Conservation (phyloP, 1,284 basidiomycete species). For the Boletus sp. region DNA sequence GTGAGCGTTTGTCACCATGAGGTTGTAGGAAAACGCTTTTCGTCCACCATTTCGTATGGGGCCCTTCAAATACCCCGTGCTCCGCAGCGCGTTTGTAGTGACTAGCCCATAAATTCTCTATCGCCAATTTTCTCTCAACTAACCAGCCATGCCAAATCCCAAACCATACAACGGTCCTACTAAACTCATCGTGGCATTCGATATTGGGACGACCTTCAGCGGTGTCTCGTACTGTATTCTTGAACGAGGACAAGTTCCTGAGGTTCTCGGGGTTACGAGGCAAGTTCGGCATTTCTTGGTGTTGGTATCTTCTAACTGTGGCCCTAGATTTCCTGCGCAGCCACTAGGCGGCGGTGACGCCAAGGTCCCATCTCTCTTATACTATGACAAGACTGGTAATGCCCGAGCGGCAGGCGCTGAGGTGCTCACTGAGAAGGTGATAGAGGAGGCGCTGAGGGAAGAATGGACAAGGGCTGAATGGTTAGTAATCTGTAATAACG, state of each 20-base stretch:
- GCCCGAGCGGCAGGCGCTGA: not conserved
- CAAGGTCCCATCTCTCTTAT: not conserved
- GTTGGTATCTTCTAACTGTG: not conserved
- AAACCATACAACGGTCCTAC: not conserved
- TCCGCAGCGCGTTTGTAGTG: too few species aligned
- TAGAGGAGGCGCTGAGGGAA: not conserved
- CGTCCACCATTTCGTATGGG: too few species aligned
- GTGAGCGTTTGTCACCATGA: too few species aligned
- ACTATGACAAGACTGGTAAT: not conserved
- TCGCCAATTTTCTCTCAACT: too few species aligned
- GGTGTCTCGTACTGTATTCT: not conserved
- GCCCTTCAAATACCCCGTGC: too few species aligned
- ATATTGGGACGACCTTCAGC: not conserved
- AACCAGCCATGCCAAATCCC: not conserved
- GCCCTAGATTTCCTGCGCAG: not conserved
- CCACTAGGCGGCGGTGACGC: not conserved
- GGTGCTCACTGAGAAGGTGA: not conserved
- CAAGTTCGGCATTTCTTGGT: not conserved
- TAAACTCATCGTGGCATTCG: not conserved
- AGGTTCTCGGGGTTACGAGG: not conserved
- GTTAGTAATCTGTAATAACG: not conserved
- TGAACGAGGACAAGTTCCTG: not conserved
- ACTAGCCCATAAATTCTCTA: too few species aligned
- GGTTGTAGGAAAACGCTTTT: too few species aligned
- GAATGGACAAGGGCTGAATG: not conserved